phyloP scores from a whole-genome alignment of 805 yeast genomes.

The Maudiozyma saulgeensis region DNA sequence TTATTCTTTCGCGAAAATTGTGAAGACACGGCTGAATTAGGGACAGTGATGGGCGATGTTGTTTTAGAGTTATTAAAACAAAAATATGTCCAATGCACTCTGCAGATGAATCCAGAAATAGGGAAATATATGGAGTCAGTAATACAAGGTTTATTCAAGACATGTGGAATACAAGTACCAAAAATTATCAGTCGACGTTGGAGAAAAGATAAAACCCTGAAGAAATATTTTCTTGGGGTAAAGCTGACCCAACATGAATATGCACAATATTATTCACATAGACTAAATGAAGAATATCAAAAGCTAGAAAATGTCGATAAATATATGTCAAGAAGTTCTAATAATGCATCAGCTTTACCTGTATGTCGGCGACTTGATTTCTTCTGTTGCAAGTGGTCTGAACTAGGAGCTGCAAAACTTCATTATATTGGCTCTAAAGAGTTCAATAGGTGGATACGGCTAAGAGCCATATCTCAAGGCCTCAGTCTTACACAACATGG shows the following conservation, averaged over 20 bases:
- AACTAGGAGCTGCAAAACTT: slow-evolving; percentile 26
- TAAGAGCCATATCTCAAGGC: slow-evolving; percentile 20
- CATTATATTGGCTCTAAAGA: slow-evolving; percentile 28
- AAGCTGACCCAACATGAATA: slow-evolving; percentile 5
- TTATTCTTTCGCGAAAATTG: slow-evolving; percentile 20
- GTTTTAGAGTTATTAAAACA: slow-evolving; percentile 10
- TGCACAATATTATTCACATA: background rate
- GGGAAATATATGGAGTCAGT: slow-evolving; percentile 4
- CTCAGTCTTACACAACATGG: slow-evolving; percentile 26
- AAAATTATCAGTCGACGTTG: background rate
- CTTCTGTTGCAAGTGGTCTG: slow-evolving; percentile 24
- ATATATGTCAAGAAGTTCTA: slow-evolving; percentile 17
- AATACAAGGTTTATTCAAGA: slow-evolving; percentile 8
- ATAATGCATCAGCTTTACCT: slow-evolving; percentile 1
- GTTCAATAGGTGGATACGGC: slow-evolving; percentile 23
- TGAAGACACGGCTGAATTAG: slow-evolving; percentile 16
- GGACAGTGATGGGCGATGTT: slow-evolving; percentile 14
- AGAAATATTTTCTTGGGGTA: slow-evolving; percentile 18
- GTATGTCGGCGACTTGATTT: slow-evolving; percentile 27
- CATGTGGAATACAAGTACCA: slow-evolving; percentile 6
- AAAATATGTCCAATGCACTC: slow-evolving; percentile 20
- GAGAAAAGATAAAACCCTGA: slow-evolving; percentile 4
- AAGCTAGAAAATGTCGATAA: slow-evolving; percentile 11
- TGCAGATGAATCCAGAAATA: slow-evolving; percentile 15
- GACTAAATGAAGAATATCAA: background rate